Evolutionary conservation across 768 basidiomycete genomes (phyloP).

Genomic region (Tephrocybe sp.): DNA sequence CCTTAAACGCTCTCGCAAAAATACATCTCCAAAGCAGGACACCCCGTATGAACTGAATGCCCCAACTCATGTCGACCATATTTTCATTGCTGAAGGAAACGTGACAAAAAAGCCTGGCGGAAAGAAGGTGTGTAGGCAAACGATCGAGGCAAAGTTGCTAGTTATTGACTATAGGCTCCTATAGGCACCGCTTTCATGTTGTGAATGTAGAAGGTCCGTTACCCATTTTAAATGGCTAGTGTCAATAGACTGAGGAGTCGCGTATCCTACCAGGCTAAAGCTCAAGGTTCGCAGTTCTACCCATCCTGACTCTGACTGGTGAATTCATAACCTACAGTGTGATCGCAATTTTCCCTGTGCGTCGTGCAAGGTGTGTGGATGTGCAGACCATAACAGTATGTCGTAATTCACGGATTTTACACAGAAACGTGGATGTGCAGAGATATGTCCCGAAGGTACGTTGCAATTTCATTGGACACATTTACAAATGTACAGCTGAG

Average conservation of each 20-base stretch:
- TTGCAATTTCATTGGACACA: not conserved
- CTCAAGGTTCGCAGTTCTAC: conserved; percentile 42
- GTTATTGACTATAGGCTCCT: conserved; percentile 4
- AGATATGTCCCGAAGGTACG: conserved; percentile 66
- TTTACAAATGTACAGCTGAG: not conserved
- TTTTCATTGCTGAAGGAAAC: conserved; percentile 49
- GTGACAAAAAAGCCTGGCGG: conserved; percentile 41
- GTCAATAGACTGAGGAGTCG: no score
- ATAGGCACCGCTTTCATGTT: conserved; percentile 56
- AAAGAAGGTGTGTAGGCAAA: conserved; percentile 38
- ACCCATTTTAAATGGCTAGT: not conserved
- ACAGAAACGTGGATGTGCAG: conserved; percentile 61
- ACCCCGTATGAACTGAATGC: conserved; percentile 21
- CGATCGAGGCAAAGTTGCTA: not conserved
- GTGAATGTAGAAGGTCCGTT: conserved; percentile 57
- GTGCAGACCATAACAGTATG: conserved; percentile 3
- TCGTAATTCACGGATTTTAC: conserved; percentile 10
- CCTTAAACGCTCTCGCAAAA: conserved; percentile 46
- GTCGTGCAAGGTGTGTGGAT: conserved; percentile 32
- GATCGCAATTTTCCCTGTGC: conserved; percentile 51
- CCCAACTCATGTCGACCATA: conserved; percentile 37
- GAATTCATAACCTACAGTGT: conserved; percentile 30
- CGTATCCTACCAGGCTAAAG: conserved; percentile 41
- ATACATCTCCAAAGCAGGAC: conserved; percentile 23
- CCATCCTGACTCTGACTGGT: conserved; percentile 13